Evolutionary conservation across 495 filamentous ascomycete species (phyloP).

Genomic region (Articulospora tetracladia): DNA sequence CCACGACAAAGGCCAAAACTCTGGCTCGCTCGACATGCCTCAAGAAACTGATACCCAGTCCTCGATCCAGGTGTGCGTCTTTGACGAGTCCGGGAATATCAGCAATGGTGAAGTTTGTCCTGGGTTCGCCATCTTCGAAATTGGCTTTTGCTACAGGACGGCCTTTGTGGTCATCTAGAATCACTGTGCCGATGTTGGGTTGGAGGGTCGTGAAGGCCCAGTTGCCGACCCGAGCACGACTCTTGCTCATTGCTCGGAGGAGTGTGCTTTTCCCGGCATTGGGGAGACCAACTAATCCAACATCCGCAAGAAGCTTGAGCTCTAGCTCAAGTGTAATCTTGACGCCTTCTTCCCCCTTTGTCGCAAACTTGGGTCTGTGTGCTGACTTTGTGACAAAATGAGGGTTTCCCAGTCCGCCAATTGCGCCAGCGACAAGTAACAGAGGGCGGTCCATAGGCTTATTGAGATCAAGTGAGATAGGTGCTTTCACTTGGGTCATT

Average conservation of each 20-base stretch:
- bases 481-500: constrained; percentile 60
- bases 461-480: constrained; percentile 79
- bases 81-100: constrained; percentile 93
- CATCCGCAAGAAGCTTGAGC: constrained; percentile 90
- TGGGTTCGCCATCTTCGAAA: constrained; percentile 36
- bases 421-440: constrained; percentile 83
- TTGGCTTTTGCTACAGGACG: constrained; percentile 37
- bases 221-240: constrained; percentile 81
- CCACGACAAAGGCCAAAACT: constrained; percentile 89
- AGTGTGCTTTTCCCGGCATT: constrained; percentile 97
- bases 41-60: constrained; percentile 86
- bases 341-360: constrained; percentile 75
- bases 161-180: constrained; percentile 78
- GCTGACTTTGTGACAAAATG: constrained; percentile 74
- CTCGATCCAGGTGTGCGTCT: constrained; percentile 87
- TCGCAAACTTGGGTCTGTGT: constrained; percentile 78
- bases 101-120: constrained; percentile 85
- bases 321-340: constrained; percentile 81
- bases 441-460: constrained; percentile 76
- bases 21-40: constrained; percentile 92
- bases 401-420: constrained; percentile 89
- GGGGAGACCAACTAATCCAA: constrained; percentile 89
- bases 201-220: constrained; percentile 97
- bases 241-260: constrained; percentile 78
- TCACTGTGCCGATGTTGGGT: constrained; percentile 92